Evolutionary conservation across 2,329 filamentous ascomycete species (phyloP).

Genomic region (Chaetomiaceae sp.): DNA sequence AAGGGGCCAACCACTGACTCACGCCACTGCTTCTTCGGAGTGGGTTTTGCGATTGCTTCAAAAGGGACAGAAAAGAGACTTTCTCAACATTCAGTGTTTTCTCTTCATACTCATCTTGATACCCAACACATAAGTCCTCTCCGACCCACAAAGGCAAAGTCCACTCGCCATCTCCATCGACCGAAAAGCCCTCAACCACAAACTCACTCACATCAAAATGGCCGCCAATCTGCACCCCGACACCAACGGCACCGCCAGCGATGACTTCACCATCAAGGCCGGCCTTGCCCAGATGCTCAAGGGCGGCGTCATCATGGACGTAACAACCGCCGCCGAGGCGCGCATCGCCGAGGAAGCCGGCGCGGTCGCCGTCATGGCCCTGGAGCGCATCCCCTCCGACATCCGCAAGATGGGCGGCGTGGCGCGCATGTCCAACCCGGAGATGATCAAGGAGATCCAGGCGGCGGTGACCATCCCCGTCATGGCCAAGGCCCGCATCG

Average conservation of each 20-base stretch:
- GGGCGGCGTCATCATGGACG: conserved; percentile 99
- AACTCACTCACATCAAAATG: conserved; percentile 1
- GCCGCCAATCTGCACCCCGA: conserved; percentile 8
- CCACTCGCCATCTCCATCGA: neutral
- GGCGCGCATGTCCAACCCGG: conserved; percentile 92
- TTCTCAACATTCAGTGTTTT: neutral
- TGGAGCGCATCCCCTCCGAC: conserved; percentile 95
- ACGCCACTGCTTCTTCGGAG: conserved; percentile 3
- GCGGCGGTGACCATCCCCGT: conserved; percentile 92
- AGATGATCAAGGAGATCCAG: conserved; percentile 95
- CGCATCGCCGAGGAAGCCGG: conserved; percentile 97
- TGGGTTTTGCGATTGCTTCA: neutral
- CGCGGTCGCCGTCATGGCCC: conserved; percentile 94
- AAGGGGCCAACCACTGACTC: conserved; percentile 10
- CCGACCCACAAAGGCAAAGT: neutral
- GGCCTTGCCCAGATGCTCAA: conserved; percentile 97
- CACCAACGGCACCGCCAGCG: conserved; percentile 8
- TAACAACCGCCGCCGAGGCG: conserved; percentile 87
- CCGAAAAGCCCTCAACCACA: neutral
- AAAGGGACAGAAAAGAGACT: neutral
- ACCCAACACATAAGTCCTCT: too few species aligned
- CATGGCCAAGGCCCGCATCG: conserved; percentile 98
- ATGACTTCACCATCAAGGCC: conserved; percentile 81
- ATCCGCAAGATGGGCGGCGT: conserved; percentile 91
- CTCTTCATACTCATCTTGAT: neutral